Conservation (phyloP, 1,284 basidiomycete species). For the Puccinia triticina region DNA sequence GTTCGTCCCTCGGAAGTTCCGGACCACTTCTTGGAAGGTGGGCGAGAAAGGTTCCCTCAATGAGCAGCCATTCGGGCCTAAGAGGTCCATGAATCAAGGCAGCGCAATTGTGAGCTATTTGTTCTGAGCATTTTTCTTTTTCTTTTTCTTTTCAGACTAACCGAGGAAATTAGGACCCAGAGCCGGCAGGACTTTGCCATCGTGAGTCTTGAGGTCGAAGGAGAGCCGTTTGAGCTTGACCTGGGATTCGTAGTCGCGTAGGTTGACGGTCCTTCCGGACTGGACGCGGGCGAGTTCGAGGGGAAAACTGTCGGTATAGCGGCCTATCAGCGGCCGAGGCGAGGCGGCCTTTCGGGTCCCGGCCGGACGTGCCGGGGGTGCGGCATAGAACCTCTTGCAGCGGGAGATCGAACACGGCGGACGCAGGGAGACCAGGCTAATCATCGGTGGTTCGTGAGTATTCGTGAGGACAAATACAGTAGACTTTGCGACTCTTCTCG, state of each 20-base stretch:
- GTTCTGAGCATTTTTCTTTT: not conserved
- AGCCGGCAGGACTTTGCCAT: conserved; percentile 47
- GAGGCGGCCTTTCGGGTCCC: conserved; percentile 3
- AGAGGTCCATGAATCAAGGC: not conserved
- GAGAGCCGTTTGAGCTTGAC: conserved; percentile 41
- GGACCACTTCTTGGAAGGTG: conserved; percentile 50
- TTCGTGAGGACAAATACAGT: too few species aligned
- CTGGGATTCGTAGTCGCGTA: conserved; percentile 49
- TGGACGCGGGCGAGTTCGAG: conserved; percentile 45
- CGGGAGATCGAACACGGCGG: not conserved
- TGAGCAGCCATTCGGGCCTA: conserved; percentile 51
- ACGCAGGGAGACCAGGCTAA: not conserved
- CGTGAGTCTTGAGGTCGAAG: conserved; percentile 40
- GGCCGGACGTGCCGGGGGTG: not conserved
- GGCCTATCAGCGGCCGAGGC: conserved; percentile 29
- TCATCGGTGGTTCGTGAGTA: not conserved
- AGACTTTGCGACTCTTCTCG: too few species aligned
- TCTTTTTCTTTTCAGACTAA: not conserved
- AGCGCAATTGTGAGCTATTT: too few species aligned
- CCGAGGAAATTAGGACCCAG: conserved; percentile 35
- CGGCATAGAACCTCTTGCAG: conserved; percentile 2
- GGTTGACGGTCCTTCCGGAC: conserved; percentile 42
- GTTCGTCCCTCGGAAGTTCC: conserved; percentile 48
- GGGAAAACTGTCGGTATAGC: conserved; percentile 35
- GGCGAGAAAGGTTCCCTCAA: conserved; percentile 49